Evolutionary conservation across 306 rosid genomes (phyloP).

Genomic region (Hippophae rhamnoides): DNA sequence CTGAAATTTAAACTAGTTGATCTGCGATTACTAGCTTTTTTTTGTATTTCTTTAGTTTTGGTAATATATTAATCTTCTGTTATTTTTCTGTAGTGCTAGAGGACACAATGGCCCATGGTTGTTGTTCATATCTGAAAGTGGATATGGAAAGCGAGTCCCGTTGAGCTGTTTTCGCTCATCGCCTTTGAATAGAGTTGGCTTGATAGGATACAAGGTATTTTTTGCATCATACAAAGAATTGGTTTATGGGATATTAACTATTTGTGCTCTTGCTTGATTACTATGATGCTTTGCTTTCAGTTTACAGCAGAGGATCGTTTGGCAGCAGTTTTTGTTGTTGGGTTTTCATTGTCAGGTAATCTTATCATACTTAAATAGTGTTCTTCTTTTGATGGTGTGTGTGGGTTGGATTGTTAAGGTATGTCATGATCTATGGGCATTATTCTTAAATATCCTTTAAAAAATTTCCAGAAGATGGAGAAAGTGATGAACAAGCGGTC

Average conservation of each 20-base stretch:
- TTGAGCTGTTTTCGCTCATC: conserved; percentile 61
- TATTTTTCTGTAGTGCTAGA: conserved; percentile 31
- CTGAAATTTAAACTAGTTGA: too few species aligned
- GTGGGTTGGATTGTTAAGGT: not conserved
- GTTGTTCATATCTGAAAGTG: conserved; percentile 88
- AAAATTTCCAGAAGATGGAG: conserved; percentile 65
- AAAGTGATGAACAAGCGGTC: conserved; percentile 98
- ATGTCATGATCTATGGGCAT: not conserved
- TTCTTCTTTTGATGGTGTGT: too few species aligned
- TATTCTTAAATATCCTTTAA: not conserved
- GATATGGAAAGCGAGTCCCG: conserved; percentile 93
- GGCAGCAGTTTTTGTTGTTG: conserved; percentile 91
- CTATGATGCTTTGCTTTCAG: conserved; percentile 26
- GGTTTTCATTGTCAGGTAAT: conserved; percentile 76
- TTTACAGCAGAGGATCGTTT: conserved; percentile 73
- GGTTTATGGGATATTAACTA: conserved; percentile 2
- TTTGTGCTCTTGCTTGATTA: not conserved
- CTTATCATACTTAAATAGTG: not conserved
- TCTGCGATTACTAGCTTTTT: too few species aligned
- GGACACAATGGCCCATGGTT: conserved; percentile 75
- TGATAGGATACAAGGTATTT: conserved; percentile 88
- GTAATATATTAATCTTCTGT: not conserved
- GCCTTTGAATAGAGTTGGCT: conserved; percentile 79
- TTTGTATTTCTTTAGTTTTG: not conserved
- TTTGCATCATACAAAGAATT: not conserved